These are phyloP conservation scores for Ammopiptanthus mongolicus DNA, from an alignment of 306 rosid genomes.

Conservation along the genomic window DNA sequence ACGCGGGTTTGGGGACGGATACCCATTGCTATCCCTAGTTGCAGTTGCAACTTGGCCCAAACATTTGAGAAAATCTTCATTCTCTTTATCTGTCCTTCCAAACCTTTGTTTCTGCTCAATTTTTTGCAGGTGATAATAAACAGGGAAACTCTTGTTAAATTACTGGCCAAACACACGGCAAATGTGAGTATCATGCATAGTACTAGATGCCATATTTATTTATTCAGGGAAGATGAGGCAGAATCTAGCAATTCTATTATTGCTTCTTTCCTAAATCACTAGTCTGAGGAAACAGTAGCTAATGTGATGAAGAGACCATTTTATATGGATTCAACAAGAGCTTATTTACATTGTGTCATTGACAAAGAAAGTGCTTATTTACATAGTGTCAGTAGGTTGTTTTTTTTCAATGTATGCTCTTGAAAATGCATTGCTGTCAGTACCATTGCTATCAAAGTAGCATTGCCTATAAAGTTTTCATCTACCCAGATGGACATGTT, in stretches of 20 bases:
- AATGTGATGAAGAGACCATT: conserved; percentile 63
- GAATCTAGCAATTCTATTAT: conserved; percentile 8
- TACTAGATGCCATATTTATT: neutral
- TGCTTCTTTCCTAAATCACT: conserved; percentile 22
- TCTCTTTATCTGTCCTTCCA: too few relatives aligned
- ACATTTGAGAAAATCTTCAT: too few relatives aligned
- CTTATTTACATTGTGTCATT: conserved; percentile 82
- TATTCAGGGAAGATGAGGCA: neutral
- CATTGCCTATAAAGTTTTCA: too few relatives aligned
- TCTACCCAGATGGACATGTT: too few relatives aligned
- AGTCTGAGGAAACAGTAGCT: conserved; percentile 63
- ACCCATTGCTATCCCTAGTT: too few relatives aligned
- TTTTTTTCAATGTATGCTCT: neutral
- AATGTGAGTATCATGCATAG: conserved; percentile 58
- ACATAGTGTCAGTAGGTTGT: neutral
- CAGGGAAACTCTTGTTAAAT: conserved; percentile 68
- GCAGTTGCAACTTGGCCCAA: too few relatives aligned
- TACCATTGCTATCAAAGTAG: too few relatives aligned
- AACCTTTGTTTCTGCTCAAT: neutral
- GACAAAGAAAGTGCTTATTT: conserved; percentile 64
- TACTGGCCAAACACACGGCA: conserved; percentile 83
- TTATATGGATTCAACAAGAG: conserved; percentile 68
- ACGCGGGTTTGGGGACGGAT: too few relatives aligned
- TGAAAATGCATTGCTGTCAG: too few relatives aligned
- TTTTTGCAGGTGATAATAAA: conserved; percentile 56